A percentile compares a stretch with the other conserved stretches of the same genome.
phyloP scores from a whole-genome alignment of 2,329 filamentous ascomycete species.

The Fonsecaea pedrosoi region DNA sequence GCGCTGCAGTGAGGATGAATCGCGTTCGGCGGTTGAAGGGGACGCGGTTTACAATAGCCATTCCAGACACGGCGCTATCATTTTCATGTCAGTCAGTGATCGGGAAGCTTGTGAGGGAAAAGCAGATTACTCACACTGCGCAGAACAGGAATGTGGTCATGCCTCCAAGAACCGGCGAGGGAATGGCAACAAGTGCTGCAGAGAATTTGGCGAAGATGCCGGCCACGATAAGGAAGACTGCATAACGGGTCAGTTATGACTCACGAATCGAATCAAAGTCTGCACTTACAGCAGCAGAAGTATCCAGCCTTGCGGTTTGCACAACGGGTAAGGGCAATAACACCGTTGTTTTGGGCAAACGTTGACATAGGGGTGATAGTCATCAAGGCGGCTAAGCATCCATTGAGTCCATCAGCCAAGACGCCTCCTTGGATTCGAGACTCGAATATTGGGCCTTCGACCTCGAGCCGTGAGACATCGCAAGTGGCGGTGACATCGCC shows the following conservation, averaged over 20 bases:
- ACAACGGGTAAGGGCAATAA: constrained; percentile 71
- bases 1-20: constrained; percentile 68
- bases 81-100: neutral
- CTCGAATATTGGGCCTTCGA: constrained; percentile 69
- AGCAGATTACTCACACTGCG: constrained; percentile 53
- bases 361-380: constrained; percentile 73
- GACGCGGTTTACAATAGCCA: constrained; percentile 69
- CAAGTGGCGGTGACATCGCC: constrained; percentile 73
- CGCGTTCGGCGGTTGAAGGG: constrained; percentile 70
- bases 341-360: constrained; percentile 73
- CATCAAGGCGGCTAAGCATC: constrained; percentile 66
- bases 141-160: constrained; percentile 71
- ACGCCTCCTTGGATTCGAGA: constrained; percentile 73
- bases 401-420: constrained; percentile 70
- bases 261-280: neutral
- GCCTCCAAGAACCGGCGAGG: constrained; percentile 55
- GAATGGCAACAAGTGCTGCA: constrained; percentile 71
- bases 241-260: constrained; percentile 13
- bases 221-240: constrained; percentile 70
- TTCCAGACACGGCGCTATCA: constrained; percentile 62
- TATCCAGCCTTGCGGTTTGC: constrained; percentile 73
- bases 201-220: constrained; percentile 75
- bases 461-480: constrained; percentile 68
- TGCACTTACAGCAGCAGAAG: constrained; percentile 57
- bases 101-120: neutral